Conservation (phyloP, 2,329 filamentous ascomycete genomes). For the Fusarium luffae region DNA sequence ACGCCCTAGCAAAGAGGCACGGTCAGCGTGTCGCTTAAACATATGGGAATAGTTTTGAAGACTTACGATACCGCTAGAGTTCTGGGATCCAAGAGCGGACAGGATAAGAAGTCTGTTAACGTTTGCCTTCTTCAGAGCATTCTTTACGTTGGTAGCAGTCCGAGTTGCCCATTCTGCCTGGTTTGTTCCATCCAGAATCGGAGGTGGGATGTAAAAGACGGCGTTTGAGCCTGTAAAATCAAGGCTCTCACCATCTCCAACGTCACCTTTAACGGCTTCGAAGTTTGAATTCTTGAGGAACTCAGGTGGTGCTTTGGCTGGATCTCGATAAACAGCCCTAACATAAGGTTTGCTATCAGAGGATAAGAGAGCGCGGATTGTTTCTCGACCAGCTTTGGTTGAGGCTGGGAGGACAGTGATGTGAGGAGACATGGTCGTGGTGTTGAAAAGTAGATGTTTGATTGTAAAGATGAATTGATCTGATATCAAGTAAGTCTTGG, state of each 20-base stretch:
- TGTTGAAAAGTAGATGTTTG: not conserved
- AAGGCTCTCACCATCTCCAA: constrained; percentile 40
- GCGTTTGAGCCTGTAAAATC: constrained; percentile 47
- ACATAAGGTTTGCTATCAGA: constrained; percentile 37
- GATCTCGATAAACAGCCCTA: constrained; percentile 48
- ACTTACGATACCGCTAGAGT: constrained; percentile 48
- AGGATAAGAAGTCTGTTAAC: constrained; percentile 42
- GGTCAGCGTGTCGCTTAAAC: not conserved
- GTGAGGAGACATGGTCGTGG: constrained; percentile 43
- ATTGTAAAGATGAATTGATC: not conserved
- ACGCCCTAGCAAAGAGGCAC: constrained; percentile 40
- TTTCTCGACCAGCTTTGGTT: constrained; percentile 47
- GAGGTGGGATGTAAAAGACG: constrained; percentile 51
- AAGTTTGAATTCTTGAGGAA: constrained; percentile 47
- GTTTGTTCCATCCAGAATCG: constrained; percentile 43
- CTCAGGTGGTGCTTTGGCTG: constrained; percentile 45
- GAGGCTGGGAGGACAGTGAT: constrained; percentile 51
- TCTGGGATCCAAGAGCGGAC: constrained; percentile 48
- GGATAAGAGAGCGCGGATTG: constrained; percentile 45
- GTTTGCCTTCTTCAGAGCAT: constrained; percentile 31
- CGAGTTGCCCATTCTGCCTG: constrained; percentile 39
- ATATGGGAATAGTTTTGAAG: not conserved
- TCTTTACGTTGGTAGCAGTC: constrained; percentile 33
- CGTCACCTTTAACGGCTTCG: constrained; percentile 47
- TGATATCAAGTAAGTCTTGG: not conserved